Evolutionary conservation across 495 filamentous ascomycete species (phyloP), one percentile per base, ranked within the genome.

Genomic region (Amorphotheca resinae): DNA sequence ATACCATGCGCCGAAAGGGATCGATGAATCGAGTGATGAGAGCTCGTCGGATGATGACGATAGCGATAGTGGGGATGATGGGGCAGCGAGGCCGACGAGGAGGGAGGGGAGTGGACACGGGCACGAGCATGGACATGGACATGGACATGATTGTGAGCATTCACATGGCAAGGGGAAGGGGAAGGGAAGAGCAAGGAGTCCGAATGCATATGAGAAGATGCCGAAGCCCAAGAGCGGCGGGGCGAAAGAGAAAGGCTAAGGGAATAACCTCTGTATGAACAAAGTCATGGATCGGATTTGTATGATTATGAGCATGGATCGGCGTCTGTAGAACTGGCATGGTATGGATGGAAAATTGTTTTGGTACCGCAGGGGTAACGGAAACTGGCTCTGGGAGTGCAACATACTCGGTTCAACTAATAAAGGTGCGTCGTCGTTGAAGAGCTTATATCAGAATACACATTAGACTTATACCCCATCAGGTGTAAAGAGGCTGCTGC

Each of bases 201-300:
- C 86, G 37, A 98, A 98, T 65, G 91, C 89, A 0, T 95, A 98
- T 61, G 91, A 96, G 65, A 88, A 82, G 62, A 78, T 86, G 70
- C 87, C 89, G 1, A 84, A 79, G 54, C 46, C 55, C 31, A 72
- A 68, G 31, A 28, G 33, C 9, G 38, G 33, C 17, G 44, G 38
- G 16, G 33, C 23, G 11, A 38, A 34, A 28, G 41, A 44, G 15
- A 40, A 39, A 34, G 18, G 43, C 15, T 38, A 32, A 44, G 25
- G 25, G n/a, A n/a, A n/a, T n/a, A n/a, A n/a, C n/a, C n/a, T n/a
- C n/a, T n/a, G n/a, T n/a, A n/a, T n/a, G n/a, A n/a, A n/a, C n/a
- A n/a, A n/a, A n/a, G n/a, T n/a, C n/a, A n/a, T n/a, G n/a, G n/a
- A n/a, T n/a, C n/a, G n/a, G n/a, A n/a, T n/a, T n/a, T n/a, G n/a